Evolutionary conservation across 78 protist genomes (phyloP).

Genomic region (Paulinella micropora): DNA sequence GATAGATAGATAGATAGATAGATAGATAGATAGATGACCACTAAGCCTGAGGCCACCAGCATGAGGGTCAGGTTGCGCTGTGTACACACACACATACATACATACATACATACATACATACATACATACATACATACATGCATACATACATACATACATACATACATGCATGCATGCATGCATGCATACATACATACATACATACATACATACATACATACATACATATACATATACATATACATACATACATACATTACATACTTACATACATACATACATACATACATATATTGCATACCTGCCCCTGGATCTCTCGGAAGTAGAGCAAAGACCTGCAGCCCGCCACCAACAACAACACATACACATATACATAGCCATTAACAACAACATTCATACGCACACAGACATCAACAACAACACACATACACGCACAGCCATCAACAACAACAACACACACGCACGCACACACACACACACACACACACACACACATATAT

Average conservation of each 20-base stretch:
- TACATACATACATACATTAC: no score
- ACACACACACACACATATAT: neutral
- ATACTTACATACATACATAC: no score
- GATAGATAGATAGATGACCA: no score
- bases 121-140: neutral
- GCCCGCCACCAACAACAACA: no score
- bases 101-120: neutral
- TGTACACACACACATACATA: neutral
- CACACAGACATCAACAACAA: no score
- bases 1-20: no score
- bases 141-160: neutral
- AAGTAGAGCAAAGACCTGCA: neutral
- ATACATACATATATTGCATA: no score
- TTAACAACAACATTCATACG: no score
- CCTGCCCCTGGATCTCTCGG: no score
- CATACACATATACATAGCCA: neutral
- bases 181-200: neutral
- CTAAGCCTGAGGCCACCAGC: no score
- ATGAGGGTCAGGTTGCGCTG: neutral
- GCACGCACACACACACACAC: constrained; percentile 10
- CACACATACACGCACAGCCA: no score
- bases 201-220: neutral
- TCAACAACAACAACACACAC: no score
- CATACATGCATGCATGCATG: neutral
- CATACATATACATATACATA: neutral